Conservation (phyloP, 2,329 filamentous ascomycete genomes). For the Tolypocladium capitatum region DNA sequence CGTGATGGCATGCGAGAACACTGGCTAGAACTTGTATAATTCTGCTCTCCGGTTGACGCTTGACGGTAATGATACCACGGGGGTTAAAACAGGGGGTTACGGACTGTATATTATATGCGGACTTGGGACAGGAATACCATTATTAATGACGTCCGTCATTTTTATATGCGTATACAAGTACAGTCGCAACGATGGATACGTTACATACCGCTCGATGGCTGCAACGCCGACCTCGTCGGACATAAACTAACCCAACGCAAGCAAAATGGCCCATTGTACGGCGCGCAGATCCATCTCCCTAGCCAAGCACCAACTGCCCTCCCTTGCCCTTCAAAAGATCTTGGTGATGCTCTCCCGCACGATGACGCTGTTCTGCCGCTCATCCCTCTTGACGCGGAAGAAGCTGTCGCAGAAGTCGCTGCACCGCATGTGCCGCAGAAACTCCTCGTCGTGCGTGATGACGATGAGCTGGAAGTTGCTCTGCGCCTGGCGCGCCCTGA, state of each 20-base stretch:
- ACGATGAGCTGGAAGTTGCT: conserved; percentile 96
- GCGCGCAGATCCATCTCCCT: neutral
- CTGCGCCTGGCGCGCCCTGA: conserved; percentile 69
- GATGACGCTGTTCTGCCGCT: conserved; percentile 79
- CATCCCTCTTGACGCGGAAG: conserved; percentile 72
- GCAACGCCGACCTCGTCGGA: neutral
- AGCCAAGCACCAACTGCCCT: neutral
- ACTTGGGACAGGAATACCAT: neutral
- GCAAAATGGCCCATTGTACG: neutral
- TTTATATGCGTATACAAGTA: neutral
- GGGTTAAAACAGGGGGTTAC: neutral
- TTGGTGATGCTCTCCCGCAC: conserved; percentile 50
- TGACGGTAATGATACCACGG: neutral
- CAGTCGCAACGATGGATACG: neutral
- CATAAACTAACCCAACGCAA: neutral
- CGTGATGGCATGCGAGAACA: neutral
- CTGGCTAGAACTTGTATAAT: neutral
- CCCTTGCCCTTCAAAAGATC: conserved; percentile 17
- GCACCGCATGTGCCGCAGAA: conserved; percentile 84
- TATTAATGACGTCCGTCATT: neutral
- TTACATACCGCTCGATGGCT: neutral
- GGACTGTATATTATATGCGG: neutral
- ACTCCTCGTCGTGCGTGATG: conserved; percentile 98
- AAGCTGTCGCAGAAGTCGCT: conserved; percentile 88
- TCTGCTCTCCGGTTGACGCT: neutral